These are phyloP conservation scores for Talaromyces proteolyticus DNA, from an alignment of 495 filamentous ascomycete species.

Conservation along the genomic window DNA sequence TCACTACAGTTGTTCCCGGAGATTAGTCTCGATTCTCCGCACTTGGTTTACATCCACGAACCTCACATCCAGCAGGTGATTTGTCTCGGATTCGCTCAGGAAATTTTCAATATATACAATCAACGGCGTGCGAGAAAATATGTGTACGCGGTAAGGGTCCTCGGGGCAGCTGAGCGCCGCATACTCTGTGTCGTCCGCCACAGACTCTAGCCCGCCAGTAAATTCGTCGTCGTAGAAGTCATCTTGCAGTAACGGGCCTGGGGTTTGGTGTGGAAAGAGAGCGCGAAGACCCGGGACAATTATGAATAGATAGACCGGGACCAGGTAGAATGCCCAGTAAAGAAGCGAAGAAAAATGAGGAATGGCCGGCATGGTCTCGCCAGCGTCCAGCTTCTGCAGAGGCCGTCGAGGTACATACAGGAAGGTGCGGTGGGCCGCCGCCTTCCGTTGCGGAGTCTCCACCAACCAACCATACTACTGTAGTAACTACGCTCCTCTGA, in stretches of 20 bases:
- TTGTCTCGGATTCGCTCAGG: conserved; percentile 38
- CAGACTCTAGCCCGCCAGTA: conserved; percentile 15
- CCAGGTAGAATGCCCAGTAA: conserved; percentile 31
- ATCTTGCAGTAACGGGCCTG: conserved; percentile 1
- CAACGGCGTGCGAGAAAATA: conserved; percentile 45
- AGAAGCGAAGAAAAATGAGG: conserved; percentile 25
- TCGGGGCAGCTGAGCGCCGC: conserved; percentile 21
- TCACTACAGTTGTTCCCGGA: conserved; percentile 18
- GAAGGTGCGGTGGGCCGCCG: neutral
- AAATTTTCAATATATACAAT: conserved; percentile 54
- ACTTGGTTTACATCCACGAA: conserved; percentile 18
- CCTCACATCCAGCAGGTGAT: conserved; percentile 46
- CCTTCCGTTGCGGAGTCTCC: too few species aligned
- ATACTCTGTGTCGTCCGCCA: conserved; percentile 24
- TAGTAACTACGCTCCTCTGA: too few species aligned
- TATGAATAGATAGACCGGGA: conserved; percentile 35
- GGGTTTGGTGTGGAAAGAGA: conserved; percentile 9
- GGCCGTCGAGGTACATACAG: too few species aligned
- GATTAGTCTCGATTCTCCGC: too few species aligned
- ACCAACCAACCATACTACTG: too few species aligned
- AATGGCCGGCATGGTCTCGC: conserved; percentile 16
- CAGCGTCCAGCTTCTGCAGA: neutral
- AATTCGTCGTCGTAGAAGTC: conserved; percentile 17
- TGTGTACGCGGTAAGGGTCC: conserved; percentile 28
- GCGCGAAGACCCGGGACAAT: conserved; percentile 16